Conservation (phyloP, 345 rosid species). For the Eutrema yunnanense region DNA sequence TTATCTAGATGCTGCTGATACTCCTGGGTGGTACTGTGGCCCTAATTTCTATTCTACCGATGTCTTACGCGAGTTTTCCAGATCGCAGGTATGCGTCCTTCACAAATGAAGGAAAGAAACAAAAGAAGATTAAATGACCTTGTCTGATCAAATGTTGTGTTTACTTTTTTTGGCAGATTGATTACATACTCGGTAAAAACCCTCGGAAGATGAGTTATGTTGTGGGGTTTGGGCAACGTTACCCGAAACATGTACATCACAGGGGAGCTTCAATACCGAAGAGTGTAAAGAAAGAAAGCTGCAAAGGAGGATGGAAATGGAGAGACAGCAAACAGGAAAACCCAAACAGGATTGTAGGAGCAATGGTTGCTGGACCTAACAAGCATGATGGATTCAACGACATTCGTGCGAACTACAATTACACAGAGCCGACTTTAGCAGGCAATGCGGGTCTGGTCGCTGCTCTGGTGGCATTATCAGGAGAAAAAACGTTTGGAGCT, state of each 20-base stretch:
- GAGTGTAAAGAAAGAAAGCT: slow-evolving; percentile 58
- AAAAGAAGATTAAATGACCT: neutral
- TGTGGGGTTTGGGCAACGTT: slow-evolving; percentile 74
- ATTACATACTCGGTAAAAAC: slow-evolving; percentile 86
- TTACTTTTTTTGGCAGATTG: slow-evolving; percentile 39
- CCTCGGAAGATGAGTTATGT: slow-evolving; percentile 88
- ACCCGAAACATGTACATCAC: slow-evolving; percentile 76
- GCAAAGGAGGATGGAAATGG: slow-evolving; percentile 92
- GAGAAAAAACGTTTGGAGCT: slow-evolving; percentile 34
- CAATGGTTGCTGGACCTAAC: slow-evolving; percentile 99
- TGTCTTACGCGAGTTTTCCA: slow-evolving; percentile 62
- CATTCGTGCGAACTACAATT: slow-evolving; percentile 80
- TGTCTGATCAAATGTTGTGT: neutral
- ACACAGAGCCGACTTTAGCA: slow-evolving; percentile 84
- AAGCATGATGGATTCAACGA: slow-evolving; percentile 59
- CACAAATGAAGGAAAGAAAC: neutral
- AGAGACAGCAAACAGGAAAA: slow-evolving; percentile 57
- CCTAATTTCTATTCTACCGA: slow-evolving; percentile 64
- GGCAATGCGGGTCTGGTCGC: slow-evolving; percentile 92
- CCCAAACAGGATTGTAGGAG: slow-evolving; percentile 77
- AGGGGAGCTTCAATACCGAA: slow-evolving; percentile 82
- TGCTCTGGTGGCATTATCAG: slow-evolving; percentile 83
- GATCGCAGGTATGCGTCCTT: slow-evolving; percentile 36
- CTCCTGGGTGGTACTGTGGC: slow-evolving; percentile 95
- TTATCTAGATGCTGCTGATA: slow-evolving; percentile 85